These are phyloP conservation scores for Fusarium virguliforme DNA, from an alignment of 2,329 filamentous ascomycete species.

Conservation along the genomic window DNA sequence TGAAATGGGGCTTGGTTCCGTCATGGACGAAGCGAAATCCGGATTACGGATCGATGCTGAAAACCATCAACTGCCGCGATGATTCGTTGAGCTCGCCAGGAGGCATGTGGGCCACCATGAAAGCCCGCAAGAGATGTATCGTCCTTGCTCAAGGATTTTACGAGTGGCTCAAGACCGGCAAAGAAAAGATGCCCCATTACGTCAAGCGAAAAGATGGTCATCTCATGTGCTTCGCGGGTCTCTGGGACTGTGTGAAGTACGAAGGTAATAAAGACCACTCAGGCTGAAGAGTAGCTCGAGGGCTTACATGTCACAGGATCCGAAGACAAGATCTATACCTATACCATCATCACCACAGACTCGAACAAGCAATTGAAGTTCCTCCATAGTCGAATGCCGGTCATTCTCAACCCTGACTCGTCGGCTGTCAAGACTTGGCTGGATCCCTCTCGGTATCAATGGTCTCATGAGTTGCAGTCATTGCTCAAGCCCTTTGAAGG, in stretches of 20 bases:
- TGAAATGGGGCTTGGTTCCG: slow-evolving; percentile 96
- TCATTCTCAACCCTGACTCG: slow-evolving; percentile 85
- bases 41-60: slow-evolving; percentile 83
- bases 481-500: slow-evolving; percentile 85
- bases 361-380: slow-evolving; percentile 88
- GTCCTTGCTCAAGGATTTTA: slow-evolving; percentile 94
- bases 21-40: slow-evolving; percentile 93
- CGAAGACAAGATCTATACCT: slow-evolving; percentile 84
- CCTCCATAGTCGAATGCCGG: slow-evolving; percentile 95
- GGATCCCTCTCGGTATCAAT: slow-evolving; percentile 79
- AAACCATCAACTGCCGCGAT: slow-evolving; percentile 95
- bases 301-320: slow-evolving; percentile 34
- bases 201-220: slow-evolving; percentile 85
- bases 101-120: slow-evolving; percentile 95
- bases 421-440: slow-evolving; percentile 82
- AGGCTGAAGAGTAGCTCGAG: not conserved
- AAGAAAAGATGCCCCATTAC: slow-evolving; percentile 89
- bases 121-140: slow-evolving; percentile 88
- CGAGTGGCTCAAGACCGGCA: slow-evolving; percentile 89
- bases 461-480: slow-evolving; percentile 84
- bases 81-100: slow-evolving; percentile 83
- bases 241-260: slow-evolving; percentile 91
- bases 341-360: slow-evolving; percentile 93
- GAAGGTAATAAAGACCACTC: slow-evolving; percentile 69
- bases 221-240: slow-evolving; percentile 89